These are phyloP conservation scores for Cercospora berteroae DNA, from an alignment of 2,329 filamentous ascomycete genomes.

Conservation along the genomic window DNA sequence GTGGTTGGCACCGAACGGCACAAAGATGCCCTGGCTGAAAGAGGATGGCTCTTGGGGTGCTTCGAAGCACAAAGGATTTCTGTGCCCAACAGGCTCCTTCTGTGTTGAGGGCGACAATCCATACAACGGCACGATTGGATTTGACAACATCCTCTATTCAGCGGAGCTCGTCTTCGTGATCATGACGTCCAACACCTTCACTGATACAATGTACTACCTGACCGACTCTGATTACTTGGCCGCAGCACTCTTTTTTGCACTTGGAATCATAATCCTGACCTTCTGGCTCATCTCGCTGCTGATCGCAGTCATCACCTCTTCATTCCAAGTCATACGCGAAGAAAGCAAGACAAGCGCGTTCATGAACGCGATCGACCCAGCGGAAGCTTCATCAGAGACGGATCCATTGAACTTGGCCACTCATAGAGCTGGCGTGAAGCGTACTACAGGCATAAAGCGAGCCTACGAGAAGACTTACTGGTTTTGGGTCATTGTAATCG, in stretches of 20 bases:
- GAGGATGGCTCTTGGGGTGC: conserved; percentile 54
- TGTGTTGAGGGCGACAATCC: conserved; percentile 80
- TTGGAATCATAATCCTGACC: conserved; percentile 82
- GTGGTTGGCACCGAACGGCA: conserved; percentile 61
- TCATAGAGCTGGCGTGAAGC: conserved; percentile 30
- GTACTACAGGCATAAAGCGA: conserved; percentile 58
- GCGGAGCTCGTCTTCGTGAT: conserved; percentile 94
- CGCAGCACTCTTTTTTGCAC: conserved; percentile 72
- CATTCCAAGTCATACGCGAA: conserved; percentile 96
- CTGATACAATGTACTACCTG: conserved; percentile 90
- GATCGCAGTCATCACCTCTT: conserved; percentile 96
- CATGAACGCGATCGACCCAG: conserved; percentile 63
- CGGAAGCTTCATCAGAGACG: conserved; percentile 25
- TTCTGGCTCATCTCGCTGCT: conserved; percentile 93
- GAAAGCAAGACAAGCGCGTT: conserved; percentile 95
- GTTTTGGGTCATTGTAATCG: conserved; percentile 79
- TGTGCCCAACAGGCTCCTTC: conserved; percentile 79
- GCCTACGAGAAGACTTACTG: conserved; percentile 71
- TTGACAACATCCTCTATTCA: conserved; percentile 91
- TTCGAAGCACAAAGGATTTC: conserved; percentile 70
- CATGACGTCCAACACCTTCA: conserved; percentile 97
- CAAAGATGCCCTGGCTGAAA: conserved; percentile 65
- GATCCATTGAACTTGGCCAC: neutral
- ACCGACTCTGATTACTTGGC: conserved; percentile 88
- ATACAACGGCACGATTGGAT: conserved; percentile 81